Percentiles rank a stretch among this genome's conserved stretches.
phyloP scores from a whole-genome alignment of 1,284 basidiomycete genomes.

The Pascua sp. region DNA sequence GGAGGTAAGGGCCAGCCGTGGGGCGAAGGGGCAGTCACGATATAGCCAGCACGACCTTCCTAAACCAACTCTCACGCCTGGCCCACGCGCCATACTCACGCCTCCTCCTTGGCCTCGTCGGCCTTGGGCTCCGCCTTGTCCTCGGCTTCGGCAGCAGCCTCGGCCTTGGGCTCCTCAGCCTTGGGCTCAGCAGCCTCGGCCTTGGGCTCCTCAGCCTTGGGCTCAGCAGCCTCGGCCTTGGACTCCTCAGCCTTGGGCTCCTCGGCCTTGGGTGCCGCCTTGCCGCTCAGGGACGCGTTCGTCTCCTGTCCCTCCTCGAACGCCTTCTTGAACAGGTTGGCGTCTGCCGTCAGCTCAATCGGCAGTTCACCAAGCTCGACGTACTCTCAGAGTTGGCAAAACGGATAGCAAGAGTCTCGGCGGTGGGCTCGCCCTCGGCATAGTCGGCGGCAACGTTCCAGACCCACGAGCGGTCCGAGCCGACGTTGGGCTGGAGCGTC shows the following conservation, averaged over 20 bases:
- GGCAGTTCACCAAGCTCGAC: conserved; percentile 39
- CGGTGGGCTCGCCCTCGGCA: conserved; percentile 78
- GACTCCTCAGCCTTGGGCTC: conserved; percentile 31
- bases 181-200: conserved; percentile 24
- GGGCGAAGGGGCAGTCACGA: too few relatives aligned
- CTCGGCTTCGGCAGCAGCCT: conserved; percentile 15
- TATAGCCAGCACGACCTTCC: too few relatives aligned
- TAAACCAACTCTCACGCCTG: too few relatives aligned
- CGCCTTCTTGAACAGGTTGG: conserved; percentile 75
- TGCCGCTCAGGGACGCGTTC: conserved; percentile 54
- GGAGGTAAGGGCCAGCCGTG: too few relatives aligned
- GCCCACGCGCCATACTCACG: background rate
- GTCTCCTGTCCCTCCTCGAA: conserved; percentile 78
- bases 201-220: conserved; percentile 25
- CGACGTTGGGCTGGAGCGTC: conserved; percentile 95
- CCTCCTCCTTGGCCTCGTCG: conserved; percentile 7
- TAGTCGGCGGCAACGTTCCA: conserved; percentile 97
- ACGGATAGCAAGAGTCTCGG: conserved; percentile 95
- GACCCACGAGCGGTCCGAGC: conserved; percentile 98
- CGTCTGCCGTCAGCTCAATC: conserved; percentile 58
- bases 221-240: conserved; percentile 25
- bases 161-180: conserved; percentile 26
- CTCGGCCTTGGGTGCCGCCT: conserved; percentile 41
- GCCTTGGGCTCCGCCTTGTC: conserved; percentile 5
- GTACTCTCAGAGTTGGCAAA: conserved; percentile 95